phyloP scores from a whole-genome alignment of 148 eudicot species.

The Drosera capensis region DNA sequence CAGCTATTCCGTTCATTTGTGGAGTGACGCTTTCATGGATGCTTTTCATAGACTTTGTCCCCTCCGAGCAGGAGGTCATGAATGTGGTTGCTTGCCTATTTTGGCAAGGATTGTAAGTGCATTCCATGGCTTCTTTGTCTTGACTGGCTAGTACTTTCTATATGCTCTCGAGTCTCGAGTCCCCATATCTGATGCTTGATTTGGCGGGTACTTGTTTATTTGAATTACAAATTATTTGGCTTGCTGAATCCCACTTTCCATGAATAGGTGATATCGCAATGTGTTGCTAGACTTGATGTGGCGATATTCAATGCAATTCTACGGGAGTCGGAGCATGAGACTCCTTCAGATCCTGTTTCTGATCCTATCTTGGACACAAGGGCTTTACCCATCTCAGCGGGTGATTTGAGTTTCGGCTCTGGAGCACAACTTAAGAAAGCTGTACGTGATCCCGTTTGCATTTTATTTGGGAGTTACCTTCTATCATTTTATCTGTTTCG shows the following conservation, averaged over 20 bases:
- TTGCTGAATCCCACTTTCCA: constrained; percentile 1
- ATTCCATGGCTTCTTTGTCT: too few relatives aligned
- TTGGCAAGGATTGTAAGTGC: constrained; percentile 60
- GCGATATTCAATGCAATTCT: constrained; percentile 97
- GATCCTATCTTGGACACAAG: constrained; percentile 79
- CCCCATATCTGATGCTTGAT: too few relatives aligned
- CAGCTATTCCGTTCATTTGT: constrained; percentile 44
- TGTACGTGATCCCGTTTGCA: constrained; percentile 26
- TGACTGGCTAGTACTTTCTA: too few relatives aligned
- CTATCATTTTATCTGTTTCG: too few relatives aligned
- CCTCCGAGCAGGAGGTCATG: constrained; percentile 71
- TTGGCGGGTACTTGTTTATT: neutral
- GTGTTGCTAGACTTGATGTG: constrained; percentile 69
- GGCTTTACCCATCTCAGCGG: constrained; percentile 88
- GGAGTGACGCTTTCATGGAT: constrained; percentile 69
- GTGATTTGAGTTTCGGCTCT: constrained; percentile 89
- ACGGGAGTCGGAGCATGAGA: constrained; percentile 75
- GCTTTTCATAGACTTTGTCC: constrained; percentile 82
- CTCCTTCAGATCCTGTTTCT: constrained; percentile 88
- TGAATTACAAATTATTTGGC: neutral
- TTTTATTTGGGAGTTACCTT: neutral
- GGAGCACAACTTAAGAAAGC: constrained; percentile 93
- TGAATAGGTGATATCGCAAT: constrained; percentile 79
- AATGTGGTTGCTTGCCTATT: constrained; percentile 86
- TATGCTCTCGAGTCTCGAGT: neutral